These are phyloP conservation scores for Ceratobasidium sp. DNA, from an alignment of 1,284 basidiomycete species.

Conservation along the genomic window DNA sequence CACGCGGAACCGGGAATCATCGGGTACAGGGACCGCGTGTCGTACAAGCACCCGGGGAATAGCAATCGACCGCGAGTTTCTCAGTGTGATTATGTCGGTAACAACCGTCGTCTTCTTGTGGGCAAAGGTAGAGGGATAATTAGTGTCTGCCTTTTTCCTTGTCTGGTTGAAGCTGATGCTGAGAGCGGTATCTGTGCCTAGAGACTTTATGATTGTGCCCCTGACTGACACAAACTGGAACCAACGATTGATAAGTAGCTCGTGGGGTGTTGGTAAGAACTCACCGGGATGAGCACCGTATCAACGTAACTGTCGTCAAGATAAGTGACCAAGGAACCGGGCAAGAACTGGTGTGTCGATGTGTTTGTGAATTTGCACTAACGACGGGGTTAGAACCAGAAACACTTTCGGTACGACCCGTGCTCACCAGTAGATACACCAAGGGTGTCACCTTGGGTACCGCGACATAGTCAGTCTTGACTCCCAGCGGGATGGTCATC, in stretches of 20 bases:
- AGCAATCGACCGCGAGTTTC: constrained; percentile 57
- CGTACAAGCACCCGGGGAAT: constrained; percentile 56
- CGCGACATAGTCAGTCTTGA: constrained; percentile 39
- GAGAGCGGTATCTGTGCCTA: constrained; percentile 60
- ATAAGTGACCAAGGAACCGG: constrained; percentile 38
- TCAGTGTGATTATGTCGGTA: constrained; percentile 54
- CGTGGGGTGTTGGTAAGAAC: background rate
- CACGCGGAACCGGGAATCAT: constrained; percentile 54
- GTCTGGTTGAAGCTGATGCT: constrained; percentile 58
- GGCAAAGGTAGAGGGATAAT: constrained; percentile 19
- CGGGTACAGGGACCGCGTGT: constrained; percentile 57
- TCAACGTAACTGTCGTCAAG: constrained; percentile 41
- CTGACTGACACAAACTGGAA: constrained; percentile 46
- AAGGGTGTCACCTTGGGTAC: constrained; percentile 35
- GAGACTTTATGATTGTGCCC: constrained; percentile 55
- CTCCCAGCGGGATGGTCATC: constrained; percentile 37
- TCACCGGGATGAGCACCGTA: constrained; percentile 27
- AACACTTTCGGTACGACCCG: background rate
- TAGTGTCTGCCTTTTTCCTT: constrained; percentile 37
- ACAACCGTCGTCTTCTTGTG: constrained; percentile 44
- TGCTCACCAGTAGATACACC: constrained; percentile 40
- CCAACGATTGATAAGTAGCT: constrained; percentile 43
- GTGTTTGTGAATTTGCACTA: constrained; percentile 35
- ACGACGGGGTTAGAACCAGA: constrained; percentile 39
- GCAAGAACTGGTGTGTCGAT: constrained; percentile 33